These are phyloP conservation scores for Nemania sp. DNA, from an alignment of 2,329 filamentous ascomycete genomes.

Conservation along the genomic window DNA sequence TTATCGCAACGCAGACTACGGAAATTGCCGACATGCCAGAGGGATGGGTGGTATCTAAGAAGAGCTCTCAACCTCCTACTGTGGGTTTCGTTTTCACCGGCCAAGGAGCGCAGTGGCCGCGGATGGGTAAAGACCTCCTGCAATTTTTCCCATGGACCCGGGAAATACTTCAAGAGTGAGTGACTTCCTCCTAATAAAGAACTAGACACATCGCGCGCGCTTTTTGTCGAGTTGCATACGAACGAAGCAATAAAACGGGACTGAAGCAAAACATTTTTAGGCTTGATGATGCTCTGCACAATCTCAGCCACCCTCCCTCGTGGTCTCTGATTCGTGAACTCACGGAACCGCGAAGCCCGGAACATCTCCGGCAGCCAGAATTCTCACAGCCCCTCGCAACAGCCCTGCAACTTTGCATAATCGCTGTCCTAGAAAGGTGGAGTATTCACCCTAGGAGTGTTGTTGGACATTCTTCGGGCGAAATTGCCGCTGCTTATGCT, in stretches of 20 bases:
- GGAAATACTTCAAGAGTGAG: slow-evolving; percentile 36
- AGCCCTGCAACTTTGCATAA: slow-evolving; percentile 33
- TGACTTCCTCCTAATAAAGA: not conserved
- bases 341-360: slow-evolving; percentile 27
- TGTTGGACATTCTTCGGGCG: slow-evolving; percentile 44
- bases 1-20: slow-evolving; percentile 31
- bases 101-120: slow-evolving; percentile 45
- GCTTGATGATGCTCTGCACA: slow-evolving; percentile 16
- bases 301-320: slow-evolving; percentile 17
- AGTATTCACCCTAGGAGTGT: slow-evolving; percentile 26
- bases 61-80: not conserved
- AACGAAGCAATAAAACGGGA: not conserved
- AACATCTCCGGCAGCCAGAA: slow-evolving; percentile 39
- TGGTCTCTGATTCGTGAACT: slow-evolving; percentile 46
- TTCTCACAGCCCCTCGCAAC: slow-evolving; percentile 43
- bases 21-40: slow-evolving; percentile 11
- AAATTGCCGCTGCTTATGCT: slow-evolving; percentile 41
- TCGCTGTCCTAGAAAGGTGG: slow-evolving; percentile 33
- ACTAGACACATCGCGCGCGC: not conserved
- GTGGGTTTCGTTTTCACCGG: slow-evolving; percentile 44
- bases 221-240: not conserved
- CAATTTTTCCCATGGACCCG: slow-evolving; percentile 18
- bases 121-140: slow-evolving; percentile 41
- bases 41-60: slow-evolving; percentile 14
- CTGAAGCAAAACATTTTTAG: not conserved